Base-by-base conservation (phyloP, 2,329 filamentous ascomycete genomes). In the Cercospora nicotianae region DNA sequence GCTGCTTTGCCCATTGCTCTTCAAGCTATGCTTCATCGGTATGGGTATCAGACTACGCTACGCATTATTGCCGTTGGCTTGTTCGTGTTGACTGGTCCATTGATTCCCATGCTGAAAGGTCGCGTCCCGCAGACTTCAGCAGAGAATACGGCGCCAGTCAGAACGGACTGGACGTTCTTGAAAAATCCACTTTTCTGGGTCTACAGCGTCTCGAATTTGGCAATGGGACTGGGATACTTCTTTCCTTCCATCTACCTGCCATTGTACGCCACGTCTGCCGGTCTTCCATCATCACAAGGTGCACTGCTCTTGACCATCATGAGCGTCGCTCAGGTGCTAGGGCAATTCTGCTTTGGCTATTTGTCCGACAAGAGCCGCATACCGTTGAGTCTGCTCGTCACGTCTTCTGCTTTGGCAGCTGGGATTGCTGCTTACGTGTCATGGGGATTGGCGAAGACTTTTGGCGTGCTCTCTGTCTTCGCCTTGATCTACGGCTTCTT, bases 371-470 rank as follows among this genome's bases (percentile, higher is more conserved):
- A 78, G 3, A 63, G 64, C 5, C 42, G 53, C 16, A 33, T 72
- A 2, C 48, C 72, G 0, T 45, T 76, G 8, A 68, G 71, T 55
- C 4, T 72, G 8, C 70, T 75, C 18, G 77, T 80, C 18, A 76
- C 80, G 53, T 75, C 79, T 28, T 80, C 79, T 2, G 81, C 79
- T 0, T 70, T 81, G 1, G 74, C 83, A 39, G 82, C 81, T 0
- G 80, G 80, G 0, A 8, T 81, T 1, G 79, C 81, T 0, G 75
- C 81, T 0, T 83, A 84, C 64, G 72, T 82, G 0, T 66, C 82
- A 30, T 86, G 84, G 84, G 84, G 84, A 0, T 73, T 84, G 16
- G 78, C 82, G 0, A 76, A 77, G 2, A 78, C 76, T 64, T 9
- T 79, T 70, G 71, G 74, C 0, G 67, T 76, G 0, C 73, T 87